Evolutionary conservation across 2,329 filamentous ascomycete genomes (phyloP).

Genomic region (Fusarium begoniae): DNA sequence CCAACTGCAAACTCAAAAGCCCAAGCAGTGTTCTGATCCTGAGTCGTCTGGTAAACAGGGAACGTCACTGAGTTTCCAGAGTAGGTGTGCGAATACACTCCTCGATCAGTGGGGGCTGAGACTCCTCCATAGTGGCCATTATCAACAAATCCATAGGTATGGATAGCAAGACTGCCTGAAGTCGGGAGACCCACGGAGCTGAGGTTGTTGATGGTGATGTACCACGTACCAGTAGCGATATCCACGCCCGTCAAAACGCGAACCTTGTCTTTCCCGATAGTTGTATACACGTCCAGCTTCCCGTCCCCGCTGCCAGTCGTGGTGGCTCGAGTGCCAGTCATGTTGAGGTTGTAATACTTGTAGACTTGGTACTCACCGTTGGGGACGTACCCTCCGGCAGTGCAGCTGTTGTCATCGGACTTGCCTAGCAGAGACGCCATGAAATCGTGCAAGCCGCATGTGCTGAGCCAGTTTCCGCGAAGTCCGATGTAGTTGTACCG

Average conservation of each 20-base stretch:
- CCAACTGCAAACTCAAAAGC: neutral
- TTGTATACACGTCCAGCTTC: neutral
- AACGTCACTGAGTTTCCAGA: neutral
- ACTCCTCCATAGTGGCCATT: neutral
- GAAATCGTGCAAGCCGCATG: neutral
- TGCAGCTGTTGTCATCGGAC: neutral
- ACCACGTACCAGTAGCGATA: neutral
- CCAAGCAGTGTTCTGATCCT: neutral
- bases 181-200: neutral
- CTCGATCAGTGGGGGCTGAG: neutral
- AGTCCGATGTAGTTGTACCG: neutral
- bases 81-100: neutral
- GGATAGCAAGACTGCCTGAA: neutral
- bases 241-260: neutral
- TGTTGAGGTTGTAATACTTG: neutral
- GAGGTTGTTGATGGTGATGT: neutral
- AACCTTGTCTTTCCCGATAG: neutral
- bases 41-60: neutral
- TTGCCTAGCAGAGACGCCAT: slow-evolving; percentile 1
- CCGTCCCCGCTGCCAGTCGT: neutral
- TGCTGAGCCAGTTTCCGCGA: neutral
- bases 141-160: neutral
- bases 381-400: neutral
- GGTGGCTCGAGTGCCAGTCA: neutral
- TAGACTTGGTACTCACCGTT: neutral